Evolutionary conservation across 2,329 filamentous ascomycete genomes (phyloP), one percentile per base, ranked within the genome.

Genomic region (Dothidotthia symphoricarpi): DNA sequence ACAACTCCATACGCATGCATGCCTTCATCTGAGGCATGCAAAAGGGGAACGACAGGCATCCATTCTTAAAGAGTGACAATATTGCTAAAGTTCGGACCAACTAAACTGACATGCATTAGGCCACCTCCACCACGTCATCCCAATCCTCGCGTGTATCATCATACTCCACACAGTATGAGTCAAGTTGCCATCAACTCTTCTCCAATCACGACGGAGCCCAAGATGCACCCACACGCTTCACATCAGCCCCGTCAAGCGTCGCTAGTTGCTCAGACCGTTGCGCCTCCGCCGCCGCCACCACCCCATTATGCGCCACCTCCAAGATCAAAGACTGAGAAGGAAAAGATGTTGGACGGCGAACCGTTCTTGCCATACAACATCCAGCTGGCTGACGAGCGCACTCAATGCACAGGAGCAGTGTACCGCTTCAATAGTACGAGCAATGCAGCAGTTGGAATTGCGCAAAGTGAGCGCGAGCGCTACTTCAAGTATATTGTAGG

Each of bases 341-440:
- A 94, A 43, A 88, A 93, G 64, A 97, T 97, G 91, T 72, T 95
- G 12, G 75, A 76, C 19, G 86, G 87, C 12, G 77, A 86, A 24
- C 77, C 81, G 13, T 96, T 88, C 67, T 83, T 82, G 46, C 86
- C 87, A 9, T 90, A 85, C 47, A 82, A 86, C 59, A 78, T 82
- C 42, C 83, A 89, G 55, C 77, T 97, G 6, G 77, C 86, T 13
- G 76, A 86, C 13, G 90, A 96, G 58, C 83, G 90, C n/a, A 82
- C 91, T 61, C 78, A 85, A 39, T 96, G 91, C 69, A 85, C 82
- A 48, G 78, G 80, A 12, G 88, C 88, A 6, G 82, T 90, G 55
- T 90, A 85, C 78, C 77, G 83, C 37, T 96, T 93, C 71, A 96
- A 95, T 68, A 88, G 86, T 63, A 83, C 86, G 16, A 83, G 80